Conservation (phyloP, 805 yeast species). For the Isabelozyma heimii region DNA sequence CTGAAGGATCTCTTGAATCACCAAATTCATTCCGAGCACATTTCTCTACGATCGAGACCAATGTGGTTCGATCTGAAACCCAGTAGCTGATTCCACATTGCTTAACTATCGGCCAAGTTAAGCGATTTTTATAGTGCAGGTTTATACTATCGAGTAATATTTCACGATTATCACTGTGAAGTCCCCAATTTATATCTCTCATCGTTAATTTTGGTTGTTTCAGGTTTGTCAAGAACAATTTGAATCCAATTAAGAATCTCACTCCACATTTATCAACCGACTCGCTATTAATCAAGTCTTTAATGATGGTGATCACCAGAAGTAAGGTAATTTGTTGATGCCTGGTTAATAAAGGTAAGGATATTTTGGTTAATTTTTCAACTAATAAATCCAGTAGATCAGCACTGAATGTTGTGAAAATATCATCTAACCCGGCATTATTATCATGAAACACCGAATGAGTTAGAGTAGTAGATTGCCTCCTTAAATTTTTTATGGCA, state of each 20-base stretch:
- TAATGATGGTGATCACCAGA: constrained; percentile 63
- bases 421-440: constrained; percentile 12
- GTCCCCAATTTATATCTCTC: constrained; percentile 86
- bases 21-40: constrained; percentile 73
- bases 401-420: constrained; percentile 36
- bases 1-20: constrained; percentile 63
- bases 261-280: constrained; percentile 64
- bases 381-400: constrained; percentile 47
- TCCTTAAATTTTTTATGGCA: not conserved
- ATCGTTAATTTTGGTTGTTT: constrained; percentile 58
- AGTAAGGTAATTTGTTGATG: constrained; percentile 87
- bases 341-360: constrained; percentile 79
- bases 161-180: constrained; percentile 77
- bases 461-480: not conserved
- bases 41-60: constrained; percentile 50
- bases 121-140: constrained; percentile 36
- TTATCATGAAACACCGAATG: constrained; percentile 1
- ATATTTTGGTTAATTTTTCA: constrained; percentile 58
- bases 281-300: constrained; percentile 47
- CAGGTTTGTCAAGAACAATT: constrained; percentile 51
- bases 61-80: constrained; percentile 38
- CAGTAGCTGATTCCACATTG: constrained; percentile 71
- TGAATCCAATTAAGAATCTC: constrained; percentile 68
- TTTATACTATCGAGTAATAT: constrained; percentile 52
- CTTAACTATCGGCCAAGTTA: constrained; percentile 61